phyloP scores from a whole-genome alignment of 2,329 filamentous ascomycete genomes.

The Coniella vitis region DNA sequence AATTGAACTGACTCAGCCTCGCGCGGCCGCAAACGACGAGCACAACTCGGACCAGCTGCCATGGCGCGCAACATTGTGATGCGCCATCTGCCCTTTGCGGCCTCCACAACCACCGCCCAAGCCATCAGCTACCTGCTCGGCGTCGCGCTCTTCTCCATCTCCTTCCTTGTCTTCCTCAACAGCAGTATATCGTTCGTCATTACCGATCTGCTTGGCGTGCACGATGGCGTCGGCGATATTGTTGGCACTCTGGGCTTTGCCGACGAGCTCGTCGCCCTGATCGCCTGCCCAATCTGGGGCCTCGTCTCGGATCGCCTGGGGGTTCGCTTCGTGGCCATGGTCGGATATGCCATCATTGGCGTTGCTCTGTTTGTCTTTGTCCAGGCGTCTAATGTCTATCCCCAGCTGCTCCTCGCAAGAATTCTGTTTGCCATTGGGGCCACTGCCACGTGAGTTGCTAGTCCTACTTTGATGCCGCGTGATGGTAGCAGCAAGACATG shows the following conservation, averaged over 20 bases:
- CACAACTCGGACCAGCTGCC: neutral
- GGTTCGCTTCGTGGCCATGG: constrained; percentile 63
- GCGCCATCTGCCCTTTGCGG: constrained; percentile 50
- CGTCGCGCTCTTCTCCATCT: constrained; percentile 80
- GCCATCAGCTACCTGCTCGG: constrained; percentile 72
- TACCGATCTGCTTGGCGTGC: constrained; percentile 71
- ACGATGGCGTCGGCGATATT: constrained; percentile 67
- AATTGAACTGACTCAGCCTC: neutral
- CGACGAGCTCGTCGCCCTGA: constrained; percentile 73
- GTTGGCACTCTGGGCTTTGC: constrained; percentile 81
- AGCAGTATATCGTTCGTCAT: constrained; percentile 79
- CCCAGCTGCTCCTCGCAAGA: constrained; percentile 76
- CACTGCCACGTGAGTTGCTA: constrained; percentile 62
- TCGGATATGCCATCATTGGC: constrained; percentile 78
- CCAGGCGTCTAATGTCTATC: constrained; percentile 80
- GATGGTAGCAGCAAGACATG: too few species aligned
- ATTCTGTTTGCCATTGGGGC: constrained; percentile 86
- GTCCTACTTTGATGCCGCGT: neutral
- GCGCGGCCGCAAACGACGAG: neutral
- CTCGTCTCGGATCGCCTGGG: constrained; percentile 70
- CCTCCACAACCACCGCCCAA: constrained; percentile 53
- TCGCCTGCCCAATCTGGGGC: constrained; percentile 77
- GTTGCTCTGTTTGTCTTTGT: constrained; percentile 73
- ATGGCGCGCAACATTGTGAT: constrained; percentile 24
- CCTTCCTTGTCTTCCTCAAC: constrained; percentile 86